These are phyloP conservation scores for Nothophoma quercina DNA, from an alignment of 2,329 filamentous ascomycete genomes.

Conservation along the genomic window DNA sequence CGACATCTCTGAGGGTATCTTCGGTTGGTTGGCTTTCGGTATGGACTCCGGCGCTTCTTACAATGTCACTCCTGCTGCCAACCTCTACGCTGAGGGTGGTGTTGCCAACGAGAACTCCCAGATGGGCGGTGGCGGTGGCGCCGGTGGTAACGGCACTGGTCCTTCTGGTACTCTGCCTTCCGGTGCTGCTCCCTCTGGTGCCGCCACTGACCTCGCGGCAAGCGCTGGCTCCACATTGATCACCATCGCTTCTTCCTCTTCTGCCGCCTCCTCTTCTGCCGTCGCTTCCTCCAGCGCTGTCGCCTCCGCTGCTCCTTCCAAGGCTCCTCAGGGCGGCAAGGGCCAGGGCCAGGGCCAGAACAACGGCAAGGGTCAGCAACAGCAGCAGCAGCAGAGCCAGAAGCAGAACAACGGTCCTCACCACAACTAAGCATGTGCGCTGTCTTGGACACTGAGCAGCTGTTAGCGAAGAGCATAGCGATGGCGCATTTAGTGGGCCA, in stretches of 20 bases:
- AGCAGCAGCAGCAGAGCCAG: constrained; percentile 10
- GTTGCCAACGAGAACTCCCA: constrained; percentile 34
- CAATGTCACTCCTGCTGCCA: constrained; percentile 39
- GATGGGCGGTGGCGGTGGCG: constrained; percentile 24
- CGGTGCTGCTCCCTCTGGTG: constrained; percentile 4
- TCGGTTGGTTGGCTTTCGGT: constrained; percentile 47
- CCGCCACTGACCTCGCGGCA: not conserved
- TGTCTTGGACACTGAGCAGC: constrained; percentile 3
- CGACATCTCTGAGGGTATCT: constrained; percentile 43
- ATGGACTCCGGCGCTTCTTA: constrained; percentile 34
- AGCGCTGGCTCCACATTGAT: constrained; percentile 16
- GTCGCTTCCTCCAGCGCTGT: constrained; percentile 2
- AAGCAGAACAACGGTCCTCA: constrained; percentile 4
- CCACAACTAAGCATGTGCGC: not conserved
- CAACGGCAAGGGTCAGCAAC: constrained; percentile 8
- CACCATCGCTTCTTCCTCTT: constrained; percentile 10
- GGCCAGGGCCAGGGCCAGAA: not conserved
- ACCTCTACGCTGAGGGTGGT: constrained; percentile 38
- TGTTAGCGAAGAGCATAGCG: constrained; percentile 16
- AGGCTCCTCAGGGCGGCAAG: constrained; percentile 11
- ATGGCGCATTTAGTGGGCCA: constrained; percentile 6
- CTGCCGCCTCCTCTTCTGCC: not conserved
- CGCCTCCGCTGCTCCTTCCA: not conserved
- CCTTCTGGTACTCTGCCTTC: constrained; percentile 6
- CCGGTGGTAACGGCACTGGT: constrained; percentile 17